A percentile compares a stretch with the other conserved stretches of the same genome.
Conservation (phyloP, 108 stramenopile genomes). For the Nitzschia palea region DNA sequence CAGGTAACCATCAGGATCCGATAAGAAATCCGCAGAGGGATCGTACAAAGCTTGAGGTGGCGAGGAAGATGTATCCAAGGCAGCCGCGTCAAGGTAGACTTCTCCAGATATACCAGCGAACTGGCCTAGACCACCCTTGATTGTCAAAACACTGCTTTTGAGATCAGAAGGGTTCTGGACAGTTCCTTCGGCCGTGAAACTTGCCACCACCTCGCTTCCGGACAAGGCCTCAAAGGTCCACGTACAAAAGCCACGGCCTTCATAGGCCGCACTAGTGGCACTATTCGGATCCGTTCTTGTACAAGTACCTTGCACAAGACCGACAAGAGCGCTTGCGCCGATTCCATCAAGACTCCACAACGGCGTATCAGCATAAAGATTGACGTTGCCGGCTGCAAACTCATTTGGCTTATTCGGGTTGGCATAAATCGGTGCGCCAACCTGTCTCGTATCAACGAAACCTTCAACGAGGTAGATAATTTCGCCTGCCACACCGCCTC, state of each 20-base stretch:
- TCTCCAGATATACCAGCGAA: constrained; percentile 20
- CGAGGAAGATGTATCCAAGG: background rate
- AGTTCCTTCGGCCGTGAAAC: constrained; percentile 26
- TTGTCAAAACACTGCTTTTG: constrained; percentile 3
- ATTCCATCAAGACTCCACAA: constrained; percentile 6
- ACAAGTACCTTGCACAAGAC: constrained; percentile 24
- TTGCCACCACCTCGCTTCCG: constrained; percentile 19
- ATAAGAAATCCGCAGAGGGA: constrained; percentile 17
- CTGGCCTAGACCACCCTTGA: constrained; percentile 26
- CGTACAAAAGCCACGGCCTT: constrained; percentile 22
- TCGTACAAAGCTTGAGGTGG: constrained; percentile 13
- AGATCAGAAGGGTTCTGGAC: background rate
- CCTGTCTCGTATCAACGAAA: constrained; percentile 13
- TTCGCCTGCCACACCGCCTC: background rate
- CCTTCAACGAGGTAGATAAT: constrained; percentile 7
- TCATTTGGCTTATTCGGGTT: constrained; percentile 4
- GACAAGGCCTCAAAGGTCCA: constrained; percentile 23
- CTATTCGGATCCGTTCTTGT: constrained; percentile 30
- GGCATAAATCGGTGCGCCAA: constrained; percentile 5
- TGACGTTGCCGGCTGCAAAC: constrained; percentile 6
- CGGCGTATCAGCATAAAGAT: background rate
- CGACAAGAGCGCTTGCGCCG: constrained; percentile 3
- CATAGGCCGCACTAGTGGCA: background rate
- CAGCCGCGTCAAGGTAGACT: constrained; percentile 10
- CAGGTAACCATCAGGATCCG: constrained; percentile 15